These are phyloP conservation scores for Globisporangium uncinulatum DNA, from an alignment of 352 stramenopile genomes.

Conservation along the genomic window DNA sequence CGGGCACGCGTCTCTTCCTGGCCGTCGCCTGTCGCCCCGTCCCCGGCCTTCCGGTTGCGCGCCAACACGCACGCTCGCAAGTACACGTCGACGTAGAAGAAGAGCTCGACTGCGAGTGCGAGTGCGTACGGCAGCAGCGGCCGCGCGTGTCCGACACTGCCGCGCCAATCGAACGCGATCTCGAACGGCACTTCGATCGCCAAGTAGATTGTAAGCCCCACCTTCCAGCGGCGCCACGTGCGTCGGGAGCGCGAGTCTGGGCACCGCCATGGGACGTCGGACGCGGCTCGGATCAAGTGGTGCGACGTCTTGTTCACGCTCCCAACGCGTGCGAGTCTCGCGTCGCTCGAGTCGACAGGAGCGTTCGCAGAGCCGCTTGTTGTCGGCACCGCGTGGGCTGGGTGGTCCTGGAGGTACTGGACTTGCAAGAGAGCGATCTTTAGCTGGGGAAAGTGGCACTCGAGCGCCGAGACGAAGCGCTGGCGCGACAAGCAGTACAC, in stretches of 20 bases:
- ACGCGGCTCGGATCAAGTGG: background rate
- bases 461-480: slow-evolving; percentile 11
- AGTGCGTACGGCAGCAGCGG: slow-evolving; percentile 2
- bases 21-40: background rate
- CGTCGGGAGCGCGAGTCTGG: slow-evolving; percentile 12
- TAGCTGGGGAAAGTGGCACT: slow-evolving; percentile 9
- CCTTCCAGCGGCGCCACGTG: slow-evolving; percentile 14
- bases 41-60: background rate
- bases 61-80: slow-evolving; percentile 14
- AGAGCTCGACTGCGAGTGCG: slow-evolving; percentile 11
- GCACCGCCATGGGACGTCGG: slow-evolving; percentile 11
- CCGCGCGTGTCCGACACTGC: background rate
- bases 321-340: slow-evolving; percentile 13
- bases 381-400: background rate
- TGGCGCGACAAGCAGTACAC: slow-evolving; percentile 18
- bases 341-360: background rate
- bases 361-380: background rate
- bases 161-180: slow-evolving; percentile 15
- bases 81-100: slow-evolving; percentile 21
- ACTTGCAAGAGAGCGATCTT: slow-evolving; percentile 8
- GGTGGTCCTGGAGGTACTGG: slow-evolving; percentile 1
- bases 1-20: background rate
- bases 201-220: slow-evolving; percentile 9
- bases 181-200: slow-evolving; percentile 17
- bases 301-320: slow-evolving; percentile 12